These are phyloP conservation scores for Cicer bijugum DNA, from an alignment of 306 rosid genomes.

Conservation along the genomic window DNA sequence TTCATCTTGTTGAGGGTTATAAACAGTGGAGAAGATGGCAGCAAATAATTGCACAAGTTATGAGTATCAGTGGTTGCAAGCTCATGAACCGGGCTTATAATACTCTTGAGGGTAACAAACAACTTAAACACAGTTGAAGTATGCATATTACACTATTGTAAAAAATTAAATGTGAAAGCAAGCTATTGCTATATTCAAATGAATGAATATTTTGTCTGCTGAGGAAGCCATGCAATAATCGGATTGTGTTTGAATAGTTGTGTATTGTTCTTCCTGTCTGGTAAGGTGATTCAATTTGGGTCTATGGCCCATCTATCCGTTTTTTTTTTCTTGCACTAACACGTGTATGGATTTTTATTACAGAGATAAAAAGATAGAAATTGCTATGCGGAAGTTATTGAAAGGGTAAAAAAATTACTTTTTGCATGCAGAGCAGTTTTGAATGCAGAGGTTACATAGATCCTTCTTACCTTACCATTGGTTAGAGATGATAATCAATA, in stretches of 20 bases:
- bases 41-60: constrained; percentile 26
- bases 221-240: constrained; percentile 36
- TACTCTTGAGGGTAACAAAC: constrained; percentile 18
- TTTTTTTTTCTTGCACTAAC: no score
- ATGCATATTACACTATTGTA: constrained; percentile 27
- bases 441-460: no score
- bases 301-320: background rate
- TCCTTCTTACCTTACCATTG: no score
- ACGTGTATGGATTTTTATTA: no score
- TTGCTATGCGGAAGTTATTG: no score
- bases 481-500: no score
- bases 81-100: constrained; percentile 1
- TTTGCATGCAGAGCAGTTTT: no score
- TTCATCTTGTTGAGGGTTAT: constrained; percentile 27
- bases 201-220: constrained; percentile 17
- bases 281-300: background rate
- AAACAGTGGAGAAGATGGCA: constrained; percentile 40
- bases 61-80: constrained; percentile 29
- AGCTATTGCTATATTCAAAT: constrained; percentile 30
- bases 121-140: constrained; percentile 16
- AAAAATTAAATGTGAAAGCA: background rate
- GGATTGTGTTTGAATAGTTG: constrained; percentile 29
- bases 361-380: no score
- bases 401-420: no score
- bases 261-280: constrained; percentile 9